Conservation (phyloP, 306 rosid species). For the Mimosa bimucronata region DNA sequence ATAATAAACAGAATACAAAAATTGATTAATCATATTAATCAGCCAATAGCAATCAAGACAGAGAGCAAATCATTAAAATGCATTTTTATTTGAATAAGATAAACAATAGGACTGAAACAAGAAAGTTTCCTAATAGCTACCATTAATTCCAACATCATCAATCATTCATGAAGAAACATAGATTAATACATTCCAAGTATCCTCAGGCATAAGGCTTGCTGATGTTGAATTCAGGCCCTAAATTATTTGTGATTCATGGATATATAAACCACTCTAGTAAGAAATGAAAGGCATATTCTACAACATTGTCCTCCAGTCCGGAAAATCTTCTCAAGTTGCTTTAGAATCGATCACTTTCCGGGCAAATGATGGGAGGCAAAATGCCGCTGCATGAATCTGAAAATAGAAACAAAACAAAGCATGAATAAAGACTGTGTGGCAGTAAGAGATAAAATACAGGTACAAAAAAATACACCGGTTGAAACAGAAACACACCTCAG, state of each 20-base stretch:
- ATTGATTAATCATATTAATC: background rate
- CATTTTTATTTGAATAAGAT: constrained; percentile 7
- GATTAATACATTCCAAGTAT: constrained; percentile 21
- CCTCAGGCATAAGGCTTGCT: constrained; percentile 42
- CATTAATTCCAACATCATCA: constrained; percentile 18
- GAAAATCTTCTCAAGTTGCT: constrained; percentile 47
- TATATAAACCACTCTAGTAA: constrained; percentile 34
- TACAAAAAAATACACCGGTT: background rate
- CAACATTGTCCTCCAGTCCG: constrained; percentile 27
- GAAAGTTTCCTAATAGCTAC: constrained; percentile 19
- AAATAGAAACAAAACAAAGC: constrained; percentile 11
- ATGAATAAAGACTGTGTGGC: background rate
- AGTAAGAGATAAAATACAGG: background rate
- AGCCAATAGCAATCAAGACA: background rate
- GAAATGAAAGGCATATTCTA: background rate
- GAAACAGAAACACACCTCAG: constrained; percentile 66
- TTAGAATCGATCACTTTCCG: constrained; percentile 74
- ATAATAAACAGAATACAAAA: background rate
- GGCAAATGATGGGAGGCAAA: constrained; percentile 97
- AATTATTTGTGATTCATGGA: constrained; percentile 55
- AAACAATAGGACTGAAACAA: constrained; percentile 27
- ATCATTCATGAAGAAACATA: constrained; percentile 25
- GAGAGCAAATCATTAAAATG: background rate
- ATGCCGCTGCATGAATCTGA: constrained; percentile 92
- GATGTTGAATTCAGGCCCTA: constrained; percentile 46